Conservation (phyloP, 345 rosid species). For the Salix suchowensis region DNA sequence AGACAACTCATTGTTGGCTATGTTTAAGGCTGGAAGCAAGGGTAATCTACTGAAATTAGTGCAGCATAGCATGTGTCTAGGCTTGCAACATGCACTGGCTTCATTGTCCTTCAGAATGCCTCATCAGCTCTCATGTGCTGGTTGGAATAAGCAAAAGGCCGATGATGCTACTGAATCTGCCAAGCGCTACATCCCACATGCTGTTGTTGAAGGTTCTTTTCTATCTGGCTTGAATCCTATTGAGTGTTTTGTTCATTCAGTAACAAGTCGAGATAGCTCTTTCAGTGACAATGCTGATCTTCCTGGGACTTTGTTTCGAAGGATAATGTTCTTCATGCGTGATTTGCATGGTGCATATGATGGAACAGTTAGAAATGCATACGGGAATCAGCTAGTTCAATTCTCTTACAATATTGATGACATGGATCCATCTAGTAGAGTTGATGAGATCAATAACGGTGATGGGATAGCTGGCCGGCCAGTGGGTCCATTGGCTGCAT, state of each 20-base stretch:
- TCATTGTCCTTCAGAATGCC: slow-evolving; percentile 85
- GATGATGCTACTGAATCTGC: slow-evolving; percentile 39
- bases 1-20: slow-evolving; percentile 64
- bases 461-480: slow-evolving; percentile 59
- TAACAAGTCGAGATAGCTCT: slow-evolving; percentile 72
- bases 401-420: slow-evolving; percentile 50
- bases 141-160: slow-evolving; percentile 56
- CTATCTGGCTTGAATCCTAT: slow-evolving; percentile 70
- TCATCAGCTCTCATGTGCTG: slow-evolving; percentile 50
- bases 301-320: slow-evolving; percentile 79
- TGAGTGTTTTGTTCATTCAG: slow-evolving; percentile 84
- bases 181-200: slow-evolving; percentile 60
- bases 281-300: slow-evolving; percentile 94
- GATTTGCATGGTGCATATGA: slow-evolving; percentile 71
- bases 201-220: slow-evolving; percentile 69
- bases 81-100: slow-evolving; percentile 73
- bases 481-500: slow-evolving; percentile 77
- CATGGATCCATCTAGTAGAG: background rate
- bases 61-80: slow-evolving; percentile 88
- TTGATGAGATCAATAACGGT: slow-evolving; percentile 3
- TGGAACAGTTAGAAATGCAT: slow-evolving; percentile 78
- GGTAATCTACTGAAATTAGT: slow-evolving; percentile 73
- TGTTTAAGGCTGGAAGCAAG: slow-evolving; percentile 93
- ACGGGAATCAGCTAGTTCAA: slow-evolving; percentile 75
- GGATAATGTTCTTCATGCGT: slow-evolving; percentile 83